phyloP scores from a whole-genome alignment of 345 rosid genomes.

The Turnera subulata region DNA sequence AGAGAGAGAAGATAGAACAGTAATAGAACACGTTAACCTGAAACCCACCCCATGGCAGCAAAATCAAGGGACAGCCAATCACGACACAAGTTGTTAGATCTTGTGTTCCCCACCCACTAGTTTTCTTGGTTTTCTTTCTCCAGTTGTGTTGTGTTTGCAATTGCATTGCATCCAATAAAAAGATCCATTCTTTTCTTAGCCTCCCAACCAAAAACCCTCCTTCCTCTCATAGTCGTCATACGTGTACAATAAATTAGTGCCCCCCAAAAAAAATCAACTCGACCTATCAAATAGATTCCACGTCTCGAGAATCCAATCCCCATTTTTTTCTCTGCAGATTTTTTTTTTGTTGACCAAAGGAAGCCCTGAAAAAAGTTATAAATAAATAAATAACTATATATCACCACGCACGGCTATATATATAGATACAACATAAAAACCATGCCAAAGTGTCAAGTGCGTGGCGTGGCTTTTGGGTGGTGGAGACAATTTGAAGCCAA shows the following conservation, averaged over 20 bases:
- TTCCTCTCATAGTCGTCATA: too few relatives aligned
- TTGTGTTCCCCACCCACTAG: constrained; percentile 26
- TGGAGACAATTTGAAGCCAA: neutral
- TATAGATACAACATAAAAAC: too few relatives aligned
- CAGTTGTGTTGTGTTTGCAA: neutral
- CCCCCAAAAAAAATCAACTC: neutral
- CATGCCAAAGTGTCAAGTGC: too few relatives aligned
- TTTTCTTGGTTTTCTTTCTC: constrained; percentile 1
- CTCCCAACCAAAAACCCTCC: neutral
- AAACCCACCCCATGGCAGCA: constrained; percentile 20
- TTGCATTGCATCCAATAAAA: neutral
- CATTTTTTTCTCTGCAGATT: too few relatives aligned
- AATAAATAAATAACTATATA: too few relatives aligned
- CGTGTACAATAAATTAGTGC: too few relatives aligned
- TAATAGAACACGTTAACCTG: constrained; percentile 36
- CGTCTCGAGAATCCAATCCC: too few relatives aligned
- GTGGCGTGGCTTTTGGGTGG: too few relatives aligned
- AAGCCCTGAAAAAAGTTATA: too few relatives aligned
- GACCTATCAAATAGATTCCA: neutral
- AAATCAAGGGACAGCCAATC: constrained; percentile 49
- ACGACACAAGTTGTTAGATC: constrained; percentile 28
- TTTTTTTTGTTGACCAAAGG: too few relatives aligned
- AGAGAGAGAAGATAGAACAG: constrained; percentile 26
- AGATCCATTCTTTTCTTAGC: neutral
- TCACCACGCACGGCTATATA: too few relatives aligned